Conservation (phyloP, 1,284 basidiomycete species). For the Cryptococcus sp. region DNA sequence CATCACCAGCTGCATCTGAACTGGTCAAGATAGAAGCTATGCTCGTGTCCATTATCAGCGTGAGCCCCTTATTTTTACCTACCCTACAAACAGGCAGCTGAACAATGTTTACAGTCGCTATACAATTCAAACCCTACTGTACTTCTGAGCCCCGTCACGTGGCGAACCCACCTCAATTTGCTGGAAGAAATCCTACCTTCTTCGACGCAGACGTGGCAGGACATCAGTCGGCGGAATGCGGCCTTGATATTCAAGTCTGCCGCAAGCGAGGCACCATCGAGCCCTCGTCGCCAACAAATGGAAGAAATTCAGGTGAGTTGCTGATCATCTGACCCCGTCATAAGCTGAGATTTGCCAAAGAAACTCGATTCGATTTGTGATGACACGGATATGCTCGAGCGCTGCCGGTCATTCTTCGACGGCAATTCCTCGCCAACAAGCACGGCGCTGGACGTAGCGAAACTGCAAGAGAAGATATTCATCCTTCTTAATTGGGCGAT, state of each 20-base stretch:
- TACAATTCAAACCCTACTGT: conserved; percentile 37
- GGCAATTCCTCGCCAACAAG: conserved; percentile 38
- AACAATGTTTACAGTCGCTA: conserved; percentile 17
- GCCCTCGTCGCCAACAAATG: conserved; percentile 59
- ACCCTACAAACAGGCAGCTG: background rate
- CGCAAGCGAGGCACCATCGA: conserved; percentile 53
- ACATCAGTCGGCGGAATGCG: conserved; percentile 70
- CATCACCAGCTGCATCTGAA: conserved; percentile 27
- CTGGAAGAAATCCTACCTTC: conserved; percentile 25
- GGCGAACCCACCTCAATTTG: conserved; percentile 56
- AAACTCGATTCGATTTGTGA: conserved; percentile 77
- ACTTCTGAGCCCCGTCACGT: conserved; percentile 54
- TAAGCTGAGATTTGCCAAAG: conserved; percentile 51
- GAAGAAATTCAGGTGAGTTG: conserved; percentile 67
- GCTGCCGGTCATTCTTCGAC: conserved; percentile 64
- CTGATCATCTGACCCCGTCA: background rate
- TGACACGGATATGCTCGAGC: conserved; percentile 64
- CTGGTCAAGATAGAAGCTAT: conserved; percentile 35
- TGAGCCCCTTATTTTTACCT: conserved; percentile 6
- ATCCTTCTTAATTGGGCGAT: conserved; percentile 84
- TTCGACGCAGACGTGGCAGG: conserved; percentile 8
- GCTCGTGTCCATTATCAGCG: conserved; percentile 38
- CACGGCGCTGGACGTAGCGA: conserved; percentile 54
- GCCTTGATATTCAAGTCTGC: conserved; percentile 72
- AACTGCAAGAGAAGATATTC: conserved; percentile 64